A percentile compares a stretch with the other conserved stretches of the same genome.
These are phyloP conservation scores for Rickenella mellea DNA, from an alignment of 768 basidiomycete species.

Conservation along the genomic window DNA sequence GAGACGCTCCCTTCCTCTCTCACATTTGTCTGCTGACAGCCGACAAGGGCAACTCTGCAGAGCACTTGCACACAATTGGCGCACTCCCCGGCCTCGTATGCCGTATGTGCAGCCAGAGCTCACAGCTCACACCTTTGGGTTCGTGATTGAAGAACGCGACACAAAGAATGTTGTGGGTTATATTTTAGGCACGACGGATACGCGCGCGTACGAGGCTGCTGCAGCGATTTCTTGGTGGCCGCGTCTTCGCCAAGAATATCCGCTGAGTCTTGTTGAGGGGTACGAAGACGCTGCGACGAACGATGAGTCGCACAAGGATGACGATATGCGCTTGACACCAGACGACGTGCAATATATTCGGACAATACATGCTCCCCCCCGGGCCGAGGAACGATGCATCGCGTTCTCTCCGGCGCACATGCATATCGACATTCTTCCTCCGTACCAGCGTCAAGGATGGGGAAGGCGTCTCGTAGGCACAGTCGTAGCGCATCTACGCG, in stretches of 20 bases:
- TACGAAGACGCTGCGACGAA: slow-evolving; percentile 4
- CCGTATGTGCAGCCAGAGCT: slow-evolving; percentile 71
- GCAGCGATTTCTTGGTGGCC: slow-evolving; percentile 60
- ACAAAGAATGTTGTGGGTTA: slow-evolving; percentile 53
- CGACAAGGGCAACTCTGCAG: slow-evolving; percentile 63
- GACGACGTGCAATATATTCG: slow-evolving; percentile 33
- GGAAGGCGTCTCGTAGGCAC: slow-evolving; percentile 52
- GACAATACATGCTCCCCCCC: slow-evolving; percentile 24
- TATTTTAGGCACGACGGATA: slow-evolving; percentile 56
- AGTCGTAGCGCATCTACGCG: slow-evolving; percentile 46
- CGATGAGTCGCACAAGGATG: too few species aligned
- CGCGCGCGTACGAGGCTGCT: slow-evolving; percentile 50
- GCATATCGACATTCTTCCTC: slow-evolving; percentile 64
- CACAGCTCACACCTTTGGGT: slow-evolving; percentile 57
- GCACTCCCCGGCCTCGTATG: slow-evolving; percentile 67
- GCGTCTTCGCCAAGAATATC: slow-evolving; percentile 45
- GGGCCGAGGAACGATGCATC: slow-evolving; percentile 43
- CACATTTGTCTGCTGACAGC: slow-evolving; percentile 69
- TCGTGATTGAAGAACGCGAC: slow-evolving; percentile 42
- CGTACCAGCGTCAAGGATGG: slow-evolving; percentile 61
- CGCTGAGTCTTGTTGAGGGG: slow-evolving; percentile 20
- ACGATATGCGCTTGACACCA: too few species aligned
- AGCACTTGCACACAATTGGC: slow-evolving; percentile 45
- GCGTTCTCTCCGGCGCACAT: slow-evolving; percentile 64
- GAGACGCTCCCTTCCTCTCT: slow-evolving; percentile 50